Conservation (phyloP, 805 yeast species). For the Kockiozyma suomiensis region DNA sequence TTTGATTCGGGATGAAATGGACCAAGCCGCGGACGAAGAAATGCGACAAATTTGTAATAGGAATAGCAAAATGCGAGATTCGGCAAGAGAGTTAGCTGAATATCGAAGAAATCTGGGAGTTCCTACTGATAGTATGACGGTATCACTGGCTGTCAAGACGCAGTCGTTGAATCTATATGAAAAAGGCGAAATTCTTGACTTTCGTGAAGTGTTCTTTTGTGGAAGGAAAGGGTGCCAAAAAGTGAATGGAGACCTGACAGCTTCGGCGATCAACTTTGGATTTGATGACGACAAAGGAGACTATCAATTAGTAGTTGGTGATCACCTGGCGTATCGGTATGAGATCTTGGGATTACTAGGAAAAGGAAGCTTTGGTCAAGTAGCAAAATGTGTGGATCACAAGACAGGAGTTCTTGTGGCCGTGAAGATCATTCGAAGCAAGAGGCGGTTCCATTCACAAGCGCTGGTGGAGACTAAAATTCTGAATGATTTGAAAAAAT, state of each 20-base stretch:
- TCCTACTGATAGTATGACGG: slow-evolving; percentile 10
- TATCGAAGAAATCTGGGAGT: background rate
- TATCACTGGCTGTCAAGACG: slow-evolving; percentile 13
- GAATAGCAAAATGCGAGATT: slow-evolving; percentile 6
- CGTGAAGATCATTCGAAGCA: slow-evolving; percentile 73
- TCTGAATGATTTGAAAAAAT: slow-evolving; percentile 52
- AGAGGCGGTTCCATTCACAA: slow-evolving; percentile 72
- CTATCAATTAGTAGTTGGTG: slow-evolving; percentile 57
- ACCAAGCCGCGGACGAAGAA: slow-evolving; percentile 26
- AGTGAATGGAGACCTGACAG: slow-evolving; percentile 34
- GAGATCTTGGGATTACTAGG: slow-evolving; percentile 65
- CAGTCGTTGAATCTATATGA: slow-evolving; percentile 55
- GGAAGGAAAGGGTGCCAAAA: slow-evolving; percentile 45
- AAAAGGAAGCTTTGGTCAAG: slow-evolving; percentile 82
- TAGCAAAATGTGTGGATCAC: slow-evolving; percentile 68
- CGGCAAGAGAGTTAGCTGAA: slow-evolving; percentile 22
- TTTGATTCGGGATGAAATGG: slow-evolving; percentile 19
- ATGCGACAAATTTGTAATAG: slow-evolving; percentile 17
- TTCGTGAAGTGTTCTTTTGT: slow-evolving; percentile 53
- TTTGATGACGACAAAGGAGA: slow-evolving; percentile 73
- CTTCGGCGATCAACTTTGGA: slow-evolving; percentile 54
- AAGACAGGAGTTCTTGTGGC: slow-evolving; percentile 63
- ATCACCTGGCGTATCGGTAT: slow-evolving; percentile 76
- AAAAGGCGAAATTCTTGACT: slow-evolving; percentile 60
- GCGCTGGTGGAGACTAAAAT: slow-evolving; percentile 76